phyloP scores from a whole-genome alignment of 2,329 filamentous ascomycete genomes.

The Xylogone sp. region DNA sequence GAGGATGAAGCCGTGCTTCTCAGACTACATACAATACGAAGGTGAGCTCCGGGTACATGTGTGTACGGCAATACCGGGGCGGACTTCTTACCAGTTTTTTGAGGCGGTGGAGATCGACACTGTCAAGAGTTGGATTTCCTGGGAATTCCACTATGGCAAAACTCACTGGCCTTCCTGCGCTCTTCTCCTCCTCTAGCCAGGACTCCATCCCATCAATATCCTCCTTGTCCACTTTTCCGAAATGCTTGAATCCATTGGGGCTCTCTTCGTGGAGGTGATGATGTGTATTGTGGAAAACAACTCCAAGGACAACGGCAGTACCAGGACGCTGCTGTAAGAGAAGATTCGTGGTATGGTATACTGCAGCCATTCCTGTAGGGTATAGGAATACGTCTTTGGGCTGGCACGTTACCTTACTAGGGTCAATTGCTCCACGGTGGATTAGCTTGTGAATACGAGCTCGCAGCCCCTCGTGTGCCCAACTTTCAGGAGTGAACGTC shows the following conservation, averaged over 20 bases:
- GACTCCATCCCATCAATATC: conserved; percentile 42
- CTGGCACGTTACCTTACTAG: conserved; percentile 5
- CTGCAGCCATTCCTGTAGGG: conserved; percentile 50
- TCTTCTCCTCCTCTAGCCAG: conserved; percentile 33
- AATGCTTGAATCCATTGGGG: conserved; percentile 38
- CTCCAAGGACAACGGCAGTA: conserved; percentile 42
- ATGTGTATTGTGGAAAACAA: conserved; percentile 47
- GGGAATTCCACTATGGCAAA: conserved; percentile 49
- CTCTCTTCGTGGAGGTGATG: conserved; percentile 40
- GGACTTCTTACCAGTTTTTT: conserved; percentile 28
- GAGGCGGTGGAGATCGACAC: conserved; percentile 36
- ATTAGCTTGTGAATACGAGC: conserved; percentile 39
- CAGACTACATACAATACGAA: conserved; percentile 22
- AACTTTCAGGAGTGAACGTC: conserved; percentile 33
- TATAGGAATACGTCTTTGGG: conserved; percentile 48
- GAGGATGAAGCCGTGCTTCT: conserved; percentile 27
- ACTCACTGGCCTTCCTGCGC: conserved; percentile 34
- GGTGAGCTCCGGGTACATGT: background rate
- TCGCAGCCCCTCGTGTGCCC: conserved; percentile 35
- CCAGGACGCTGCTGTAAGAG: conserved; percentile 31
- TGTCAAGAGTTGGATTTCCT: conserved; percentile 40
- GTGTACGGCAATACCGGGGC: background rate
- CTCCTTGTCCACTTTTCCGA: conserved; percentile 38
- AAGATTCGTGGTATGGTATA: conserved; percentile 39
- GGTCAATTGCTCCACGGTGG: conserved; percentile 34